Evolutionary conservation across 1,284 basidiomycete genomes (phyloP).

Genomic region (Cryptococcus sp.): DNA sequence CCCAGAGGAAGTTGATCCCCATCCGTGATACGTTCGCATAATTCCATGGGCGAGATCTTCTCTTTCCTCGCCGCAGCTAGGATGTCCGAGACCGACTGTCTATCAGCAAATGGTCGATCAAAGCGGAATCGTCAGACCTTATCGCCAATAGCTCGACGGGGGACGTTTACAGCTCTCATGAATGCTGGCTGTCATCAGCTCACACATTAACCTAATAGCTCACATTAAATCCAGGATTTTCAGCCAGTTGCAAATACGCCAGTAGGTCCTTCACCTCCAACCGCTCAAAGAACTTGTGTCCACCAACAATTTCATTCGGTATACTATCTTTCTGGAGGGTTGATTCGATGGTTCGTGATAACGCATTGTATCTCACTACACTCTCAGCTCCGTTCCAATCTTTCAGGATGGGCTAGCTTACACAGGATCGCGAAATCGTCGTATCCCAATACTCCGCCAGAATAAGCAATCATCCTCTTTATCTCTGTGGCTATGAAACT

Average conservation of each 20-base stretch:
- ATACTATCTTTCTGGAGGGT: constrained; percentile 73
- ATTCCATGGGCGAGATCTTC: constrained; percentile 58
- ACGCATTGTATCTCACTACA: constrained; percentile 74
- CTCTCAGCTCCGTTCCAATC: neutral
- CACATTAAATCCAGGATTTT: constrained; percentile 67
- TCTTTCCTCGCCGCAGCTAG: constrained; percentile 55
- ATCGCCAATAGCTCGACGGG: constrained; percentile 72
- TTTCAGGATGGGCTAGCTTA: constrained; percentile 51
- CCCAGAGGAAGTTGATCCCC: constrained; percentile 55
- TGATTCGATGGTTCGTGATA: constrained; percentile 73
- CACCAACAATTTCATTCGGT: constrained; percentile 71
- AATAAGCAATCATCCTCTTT: constrained; percentile 67
- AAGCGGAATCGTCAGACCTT: constrained; percentile 55
- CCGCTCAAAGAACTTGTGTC: constrained; percentile 84
- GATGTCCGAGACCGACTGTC: constrained; percentile 62
- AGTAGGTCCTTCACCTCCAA: constrained; percentile 80
- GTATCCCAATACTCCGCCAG: constrained; percentile 67
- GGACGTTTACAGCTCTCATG: constrained; percentile 69
- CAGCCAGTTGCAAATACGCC: constrained; percentile 79
- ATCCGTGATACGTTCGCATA: constrained; percentile 61
- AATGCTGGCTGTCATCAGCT: constrained; percentile 59
- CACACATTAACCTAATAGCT: constrained; percentile 3
- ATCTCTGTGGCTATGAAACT: constrained; percentile 73
- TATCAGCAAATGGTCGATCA: neutral
- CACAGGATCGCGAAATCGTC: constrained; percentile 75